Percentiles rank a stretch among this genome's conserved stretches.
These are phyloP conservation scores for Filobasidium wieringae DNA, from an alignment of 768 basidiomycete species.

Conservation along the genomic window DNA sequence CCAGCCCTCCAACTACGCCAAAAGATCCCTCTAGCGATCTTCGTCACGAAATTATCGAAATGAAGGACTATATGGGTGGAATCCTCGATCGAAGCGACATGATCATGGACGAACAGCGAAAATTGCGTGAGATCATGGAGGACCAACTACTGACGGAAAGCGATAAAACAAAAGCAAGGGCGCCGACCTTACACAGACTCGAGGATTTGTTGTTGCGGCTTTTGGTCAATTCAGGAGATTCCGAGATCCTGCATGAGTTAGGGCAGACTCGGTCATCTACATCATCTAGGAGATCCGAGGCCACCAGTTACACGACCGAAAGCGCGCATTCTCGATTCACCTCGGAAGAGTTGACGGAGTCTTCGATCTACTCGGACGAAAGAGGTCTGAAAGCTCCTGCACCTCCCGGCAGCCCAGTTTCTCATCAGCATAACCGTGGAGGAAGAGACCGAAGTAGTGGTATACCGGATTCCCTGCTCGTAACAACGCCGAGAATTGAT, in stretches of 20 bases:
- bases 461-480: constrained; percentile 7
- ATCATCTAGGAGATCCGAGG: constrained; percentile 10
- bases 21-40: background rate
- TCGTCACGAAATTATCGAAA: background rate
- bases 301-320: background rate
- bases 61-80: background rate
- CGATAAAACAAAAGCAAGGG: constrained; percentile 17
- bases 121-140: constrained; percentile 53
- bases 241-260: constrained; percentile 40
- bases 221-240: constrained; percentile 40
- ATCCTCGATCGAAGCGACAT: constrained; percentile 46
- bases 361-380: constrained; percentile 24
- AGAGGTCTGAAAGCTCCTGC: constrained; percentile 17
- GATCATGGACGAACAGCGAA: constrained; percentile 53
- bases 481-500: background rate
- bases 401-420: constrained; percentile 18
- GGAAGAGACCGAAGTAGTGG: background rate
- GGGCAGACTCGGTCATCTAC: constrained; percentile 9
- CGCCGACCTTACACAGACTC: constrained; percentile 20
- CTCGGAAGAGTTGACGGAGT: background rate
- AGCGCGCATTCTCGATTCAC: background rate
- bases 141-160: constrained; percentile 25
- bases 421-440: background rate
- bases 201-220: constrained; percentile 47
- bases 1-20: background rate